Percentiles rank a stretch among this genome's conserved stretches.
These are phyloP conservation scores for Cytospora piceae DNA, from an alignment of 2,329 filamentous ascomycete species.

Conservation along the genomic window DNA sequence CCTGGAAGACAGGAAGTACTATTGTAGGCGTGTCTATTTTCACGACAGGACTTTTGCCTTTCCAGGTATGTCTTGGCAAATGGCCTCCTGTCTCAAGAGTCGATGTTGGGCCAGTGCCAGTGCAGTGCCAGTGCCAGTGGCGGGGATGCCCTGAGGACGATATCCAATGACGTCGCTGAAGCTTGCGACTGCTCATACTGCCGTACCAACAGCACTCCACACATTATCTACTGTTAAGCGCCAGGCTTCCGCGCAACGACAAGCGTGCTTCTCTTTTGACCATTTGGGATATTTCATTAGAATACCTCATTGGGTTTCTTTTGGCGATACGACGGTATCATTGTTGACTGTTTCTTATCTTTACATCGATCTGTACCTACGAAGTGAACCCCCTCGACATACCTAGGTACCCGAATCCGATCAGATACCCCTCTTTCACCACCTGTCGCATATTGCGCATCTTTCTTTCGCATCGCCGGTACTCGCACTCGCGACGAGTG, in stretches of 20 bases:
- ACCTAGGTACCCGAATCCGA: not conserved
- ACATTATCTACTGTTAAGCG: conserved; percentile 10
- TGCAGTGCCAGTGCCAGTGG: not conserved
- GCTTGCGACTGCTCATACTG: conserved; percentile 6
- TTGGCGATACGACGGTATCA: not conserved
- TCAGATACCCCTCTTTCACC: conserved; percentile 5
- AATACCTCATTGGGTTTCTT: not conserved
- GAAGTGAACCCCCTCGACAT: not conserved
- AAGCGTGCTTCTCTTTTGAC: conserved; percentile 6
- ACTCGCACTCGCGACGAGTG: conserved; percentile 11
- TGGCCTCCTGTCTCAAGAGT: not conserved
- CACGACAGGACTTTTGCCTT: too few relatives aligned
- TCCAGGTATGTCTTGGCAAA: too few relatives aligned
- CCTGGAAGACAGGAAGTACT: too few relatives aligned
- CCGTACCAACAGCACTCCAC: conserved; percentile 6
- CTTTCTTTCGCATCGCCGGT: not conserved
- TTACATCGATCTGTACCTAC: not conserved
- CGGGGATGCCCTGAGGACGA: not conserved
- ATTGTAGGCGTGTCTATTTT: too few relatives aligned
- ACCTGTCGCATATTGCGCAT: not conserved
- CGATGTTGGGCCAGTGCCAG: too few relatives aligned
- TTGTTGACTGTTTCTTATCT: conserved; percentile 3
- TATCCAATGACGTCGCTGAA: conserved; percentile 26
- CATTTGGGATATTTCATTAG: not conserved
- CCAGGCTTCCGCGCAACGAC: conserved; percentile 9